Conservation (phyloP, 352 stramenopile species). For the Globisporangium middletonii region DNA sequence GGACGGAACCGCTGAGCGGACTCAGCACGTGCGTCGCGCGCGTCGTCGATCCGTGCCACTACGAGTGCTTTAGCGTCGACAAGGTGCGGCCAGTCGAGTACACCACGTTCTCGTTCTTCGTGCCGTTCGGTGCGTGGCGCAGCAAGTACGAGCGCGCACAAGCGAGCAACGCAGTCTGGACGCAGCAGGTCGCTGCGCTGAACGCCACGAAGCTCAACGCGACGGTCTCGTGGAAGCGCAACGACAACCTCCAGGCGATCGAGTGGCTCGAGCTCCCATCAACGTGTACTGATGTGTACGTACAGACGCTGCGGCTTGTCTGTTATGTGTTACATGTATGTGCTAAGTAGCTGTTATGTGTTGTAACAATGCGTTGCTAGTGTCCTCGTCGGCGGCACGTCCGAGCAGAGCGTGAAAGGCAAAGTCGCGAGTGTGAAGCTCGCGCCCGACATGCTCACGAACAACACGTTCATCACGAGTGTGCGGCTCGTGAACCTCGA, state of each 20-base stretch:
- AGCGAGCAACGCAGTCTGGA: constrained; percentile 11
- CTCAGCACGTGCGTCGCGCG: constrained; percentile 10
- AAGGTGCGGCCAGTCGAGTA: constrained; percentile 19
- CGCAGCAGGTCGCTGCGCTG: constrained; percentile 13
- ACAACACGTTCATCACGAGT: constrained; percentile 24
- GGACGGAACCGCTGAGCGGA: constrained; percentile 2
- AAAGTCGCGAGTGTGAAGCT: constrained; percentile 38
- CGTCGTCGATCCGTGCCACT: constrained; percentile 25
- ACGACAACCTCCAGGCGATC: constrained; percentile 23
- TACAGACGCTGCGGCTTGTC: neutral
- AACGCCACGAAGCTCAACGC: constrained; percentile 16
- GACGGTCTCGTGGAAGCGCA: constrained; percentile 22
- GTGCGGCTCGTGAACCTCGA: constrained; percentile 25
- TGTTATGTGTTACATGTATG: neutral
- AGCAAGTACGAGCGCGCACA: constrained; percentile 37
- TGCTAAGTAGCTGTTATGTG: constrained; percentile 8
- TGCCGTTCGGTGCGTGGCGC: constrained; percentile 37
- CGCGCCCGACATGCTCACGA: constrained; percentile 20
- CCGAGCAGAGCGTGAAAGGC: constrained; percentile 27
- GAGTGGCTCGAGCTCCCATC: constrained; percentile 23
- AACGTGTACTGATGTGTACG: constrained; percentile 22
- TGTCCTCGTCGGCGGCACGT: constrained; percentile 37
- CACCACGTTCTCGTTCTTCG: constrained; percentile 42
- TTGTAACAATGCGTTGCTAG: constrained; percentile 12
- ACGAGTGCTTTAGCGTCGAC: constrained; percentile 36